These are phyloP conservation scores for Phanerochaete sordida DNA, from an alignment of 768 basidiomycete species.

Conservation along the genomic window DNA sequence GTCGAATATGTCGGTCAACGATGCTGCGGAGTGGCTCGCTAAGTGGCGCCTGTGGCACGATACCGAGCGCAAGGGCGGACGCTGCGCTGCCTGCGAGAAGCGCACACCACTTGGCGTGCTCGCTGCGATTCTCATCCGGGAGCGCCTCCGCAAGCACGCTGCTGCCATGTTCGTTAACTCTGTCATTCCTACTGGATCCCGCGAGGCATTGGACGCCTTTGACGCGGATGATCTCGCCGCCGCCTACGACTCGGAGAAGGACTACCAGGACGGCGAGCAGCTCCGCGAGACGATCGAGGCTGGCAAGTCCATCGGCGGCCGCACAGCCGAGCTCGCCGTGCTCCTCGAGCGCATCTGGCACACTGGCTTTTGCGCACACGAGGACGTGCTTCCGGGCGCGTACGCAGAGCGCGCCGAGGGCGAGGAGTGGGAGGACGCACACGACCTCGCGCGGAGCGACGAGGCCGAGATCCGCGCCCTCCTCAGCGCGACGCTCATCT, in stretches of 20 bases:
- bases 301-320: constrained; percentile 62
- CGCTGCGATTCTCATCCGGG: constrained; percentile 46
- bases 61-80: constrained; percentile 22
- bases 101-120: constrained; percentile 43
- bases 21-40: constrained; percentile 43
- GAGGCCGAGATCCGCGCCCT: constrained; percentile 51
- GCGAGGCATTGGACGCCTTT: constrained; percentile 9
- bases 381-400: constrained; percentile 23
- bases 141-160: constrained; percentile 50
- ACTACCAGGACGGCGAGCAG: constrained; percentile 33
- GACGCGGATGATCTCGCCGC: constrained; percentile 6
- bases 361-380: constrained; percentile 29
- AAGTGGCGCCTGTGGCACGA: constrained; percentile 26
- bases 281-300: constrained; percentile 51
- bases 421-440: constrained; percentile 28
- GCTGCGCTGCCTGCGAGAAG: constrained; percentile 24
- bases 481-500: constrained; percentile 57
- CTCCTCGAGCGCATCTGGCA: constrained; percentile 57
- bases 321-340: constrained; percentile 48
- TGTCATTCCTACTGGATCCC: constrained; percentile 25
- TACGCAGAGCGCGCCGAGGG: constrained; percentile 11
- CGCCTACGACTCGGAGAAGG: constrained; percentile 27
- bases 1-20: constrained; percentile 46
- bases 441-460: constrained; percentile 24
- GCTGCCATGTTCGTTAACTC: constrained; percentile 51